Percentiles rank a stretch among this genome's conserved stretches.
Conservation (phyloP, 257 asterid genomes). For the Solanum paucissectum region DNA sequence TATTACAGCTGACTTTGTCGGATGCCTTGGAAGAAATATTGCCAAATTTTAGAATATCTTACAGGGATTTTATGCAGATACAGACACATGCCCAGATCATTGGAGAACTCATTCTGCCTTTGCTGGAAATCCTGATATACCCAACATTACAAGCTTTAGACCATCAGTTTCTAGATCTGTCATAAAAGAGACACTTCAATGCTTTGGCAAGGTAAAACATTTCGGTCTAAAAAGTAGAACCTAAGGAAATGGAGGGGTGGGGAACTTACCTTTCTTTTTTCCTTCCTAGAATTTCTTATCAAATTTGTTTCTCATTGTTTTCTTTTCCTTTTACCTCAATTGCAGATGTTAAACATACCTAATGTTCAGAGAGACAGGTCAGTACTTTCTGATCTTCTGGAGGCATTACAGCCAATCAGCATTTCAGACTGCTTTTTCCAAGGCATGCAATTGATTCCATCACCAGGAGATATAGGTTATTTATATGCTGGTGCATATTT, state of each 20-base stretch:
- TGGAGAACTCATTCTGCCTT: constrained; percentile 54
- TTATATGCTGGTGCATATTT: constrained; percentile 53
- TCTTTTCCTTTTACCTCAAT: constrained; percentile 9
- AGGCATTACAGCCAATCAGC: constrained; percentile 56
- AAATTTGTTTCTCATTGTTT: neutral
- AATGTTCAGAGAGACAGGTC: constrained; percentile 46
- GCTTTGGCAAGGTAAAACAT: constrained; percentile 70
- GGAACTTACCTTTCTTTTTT: neutral
- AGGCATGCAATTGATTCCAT: constrained; percentile 44
- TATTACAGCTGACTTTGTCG: constrained; percentile 15
- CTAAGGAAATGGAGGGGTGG: neutral
- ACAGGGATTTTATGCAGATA: constrained; percentile 33
- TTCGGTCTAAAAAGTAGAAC: neutral
- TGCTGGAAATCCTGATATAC: constrained; percentile 52
- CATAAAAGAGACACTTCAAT: constrained; percentile 53
- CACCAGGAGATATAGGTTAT: constrained; percentile 54
- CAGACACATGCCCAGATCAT: constrained; percentile 61
- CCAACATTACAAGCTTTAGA: constrained; percentile 25
- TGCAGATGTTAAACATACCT: constrained; percentile 52
- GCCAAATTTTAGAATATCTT: constrained; percentile 13
- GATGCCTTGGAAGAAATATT: neutral
- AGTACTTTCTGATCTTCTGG: constrained; percentile 49
- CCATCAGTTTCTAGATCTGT: constrained; percentile 37
- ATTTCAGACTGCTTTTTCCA: constrained; percentile 38
- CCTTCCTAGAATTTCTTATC: constrained; percentile 3